Base-by-base conservation (phyloP, 306 rosid genomes). In the Sophora flavescens region DNA sequence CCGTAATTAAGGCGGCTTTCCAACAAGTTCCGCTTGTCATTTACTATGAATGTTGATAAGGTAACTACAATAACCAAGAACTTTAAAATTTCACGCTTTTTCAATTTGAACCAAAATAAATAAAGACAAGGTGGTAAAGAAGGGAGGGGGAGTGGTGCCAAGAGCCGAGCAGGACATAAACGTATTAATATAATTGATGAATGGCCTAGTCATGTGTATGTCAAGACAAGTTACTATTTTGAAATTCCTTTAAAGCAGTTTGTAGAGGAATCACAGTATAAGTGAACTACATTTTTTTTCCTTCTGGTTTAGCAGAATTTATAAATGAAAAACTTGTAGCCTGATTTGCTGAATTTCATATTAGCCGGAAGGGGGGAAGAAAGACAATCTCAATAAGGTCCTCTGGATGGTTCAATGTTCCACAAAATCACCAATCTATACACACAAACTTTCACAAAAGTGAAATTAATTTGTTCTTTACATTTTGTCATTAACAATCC, bases 401-500 rank as follows among this genome's bases (percentile, higher is more conserved):
- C 47, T 54, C 74, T 28, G 28, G 84, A 53, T 54, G 56, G 70
- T 60, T 83, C 62, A 54, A 8, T 26, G 78, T 54, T 69, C 66
- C 62, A 78, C 72, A 18, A 75, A 67, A 50, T 47, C 41, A 26
- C 78, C 76, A 52, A 74, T 73, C 4, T 85, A 75, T 86, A 71
- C 85, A 86, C 79, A 86, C 44, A 45, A 17, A 48, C 47, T 26
- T 60, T 76, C 70, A 75, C 15, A 12, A 18, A 56, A 47, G 65
- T 33, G 63, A 73, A 84, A 80, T 14, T 74, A 38, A 39, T 72
- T 61, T 50, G 14, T 63, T 61, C 68, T 63, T 54, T 75, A 77
- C 91, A 82, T 77, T 77, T 68, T 80, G 68, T 14, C 74, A 75
- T 44, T 50, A 63, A 61, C 61, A 68, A 66, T 22, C 84, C 78